These are phyloP conservation scores for Parachaetomium inaequale DNA, from an alignment of 495 filamentous ascomycete genomes.

Conservation along the genomic window DNA sequence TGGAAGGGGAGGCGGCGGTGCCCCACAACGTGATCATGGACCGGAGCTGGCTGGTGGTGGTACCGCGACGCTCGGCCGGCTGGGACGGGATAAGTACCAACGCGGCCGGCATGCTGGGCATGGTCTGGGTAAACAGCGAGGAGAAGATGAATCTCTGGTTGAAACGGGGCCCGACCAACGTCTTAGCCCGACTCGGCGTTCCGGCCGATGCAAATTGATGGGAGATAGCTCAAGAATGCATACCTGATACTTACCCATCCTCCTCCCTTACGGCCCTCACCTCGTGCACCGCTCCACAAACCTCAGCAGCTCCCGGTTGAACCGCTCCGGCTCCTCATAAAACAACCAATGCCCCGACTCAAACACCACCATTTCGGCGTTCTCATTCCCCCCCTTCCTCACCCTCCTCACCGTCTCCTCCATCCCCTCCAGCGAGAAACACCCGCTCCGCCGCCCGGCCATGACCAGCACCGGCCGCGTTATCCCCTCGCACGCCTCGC, in stretches of 20 bases:
- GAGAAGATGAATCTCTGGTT: conserved; percentile 35
- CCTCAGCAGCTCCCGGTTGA: conserved; percentile 37
- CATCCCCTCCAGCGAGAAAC: conserved; percentile 44
- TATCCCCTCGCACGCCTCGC: conserved; percentile 39
- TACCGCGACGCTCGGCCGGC: conserved; percentile 32
- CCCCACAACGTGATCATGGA: conserved; percentile 45
- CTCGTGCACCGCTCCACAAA: conserved; percentile 27
- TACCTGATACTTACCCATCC: conserved; percentile 11
- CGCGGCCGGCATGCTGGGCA: conserved; percentile 41
- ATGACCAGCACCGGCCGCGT: conserved; percentile 36
- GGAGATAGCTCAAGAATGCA: background rate
- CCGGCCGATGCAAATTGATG: conserved; percentile 9
- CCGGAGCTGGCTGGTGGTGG: conserved; percentile 39
- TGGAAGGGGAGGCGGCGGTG: conserved; percentile 13
- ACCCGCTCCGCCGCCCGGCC: conserved; percentile 41
- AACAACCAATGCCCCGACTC: conserved; percentile 48
- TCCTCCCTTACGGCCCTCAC: background rate
- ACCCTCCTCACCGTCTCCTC: conserved; percentile 36
- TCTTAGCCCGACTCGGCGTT: conserved; percentile 18
- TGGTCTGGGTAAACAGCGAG: conserved; percentile 34
- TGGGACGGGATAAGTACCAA: conserved; percentile 34
- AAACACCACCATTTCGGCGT: conserved; percentile 33
- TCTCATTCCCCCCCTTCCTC: conserved; percentile 18
- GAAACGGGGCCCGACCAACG: conserved; percentile 11
- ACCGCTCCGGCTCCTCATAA: conserved; percentile 44